Evolutionary conservation across 257 asterid genomes (phyloP), one percentile per base, ranked within the genome.

Genomic region (Petunia secreta): DNA sequence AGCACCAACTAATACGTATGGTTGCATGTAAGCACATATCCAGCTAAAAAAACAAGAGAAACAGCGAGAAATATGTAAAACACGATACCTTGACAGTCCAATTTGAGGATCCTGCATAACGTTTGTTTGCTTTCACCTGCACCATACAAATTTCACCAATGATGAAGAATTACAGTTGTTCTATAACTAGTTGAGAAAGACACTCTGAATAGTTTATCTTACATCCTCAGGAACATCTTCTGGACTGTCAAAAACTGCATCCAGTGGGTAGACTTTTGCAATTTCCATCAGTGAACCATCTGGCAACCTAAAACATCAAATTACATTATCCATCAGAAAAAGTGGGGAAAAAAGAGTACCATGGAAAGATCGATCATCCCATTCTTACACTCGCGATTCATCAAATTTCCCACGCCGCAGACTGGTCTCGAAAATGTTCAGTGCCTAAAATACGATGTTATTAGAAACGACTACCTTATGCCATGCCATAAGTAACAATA

Each of bases 151-250:
- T 34, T 2, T 5, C 46, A 48, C 44, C 62, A 50, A 71, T 5
- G 25, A 71, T 34, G 44, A 50, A n/a, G n/a, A n/a, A n/a, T n/a
- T n/a, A 3, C 55, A 67, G 11, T 8, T 43, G 4, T 6, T 25
- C 15, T 67, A 50, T 71, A 50, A 34, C 8, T 71, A 6, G 16
- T 54, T 71, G 62, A 5, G 16, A 44, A 16, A 55, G 36, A 58
- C 52, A 40, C 48, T 38, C 85, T 13, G 79, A 80, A 41, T 25
- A 43, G 14, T 8, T 68, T 15, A 63, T 75, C 87, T 83, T 89
- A 96, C 99, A 83, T 94, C 98, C 87, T 96, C 98, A 41, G 99
- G 98, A 78, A 96, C 98, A 89, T 96, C 98, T 83, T 96, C 98
- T 1, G 90, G 97, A 85, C 83, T 78, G 87, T 96, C 99, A 76